Conservation (phyloP, 1,139 yeast genomes). For the Saccharomycopsis hybrid region DNA sequence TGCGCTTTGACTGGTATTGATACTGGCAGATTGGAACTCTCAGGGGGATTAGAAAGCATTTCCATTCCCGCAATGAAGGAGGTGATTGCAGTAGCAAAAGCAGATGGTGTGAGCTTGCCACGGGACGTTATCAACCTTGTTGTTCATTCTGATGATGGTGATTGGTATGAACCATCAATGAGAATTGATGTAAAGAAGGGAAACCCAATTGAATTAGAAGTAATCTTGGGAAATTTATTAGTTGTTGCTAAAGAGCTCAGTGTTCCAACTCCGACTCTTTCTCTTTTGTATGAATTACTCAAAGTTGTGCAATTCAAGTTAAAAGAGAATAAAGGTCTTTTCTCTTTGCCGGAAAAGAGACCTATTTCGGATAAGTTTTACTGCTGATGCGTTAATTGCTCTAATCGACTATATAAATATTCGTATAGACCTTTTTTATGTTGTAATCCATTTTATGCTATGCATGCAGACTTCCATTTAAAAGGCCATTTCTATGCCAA, state of each 20-base stretch:
- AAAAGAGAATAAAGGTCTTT: constrained; percentile 35
- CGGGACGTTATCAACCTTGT: constrained; percentile 32
- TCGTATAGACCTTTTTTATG: no score
- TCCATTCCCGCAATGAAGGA: constrained; percentile 48
- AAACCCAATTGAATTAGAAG: constrained; percentile 49
- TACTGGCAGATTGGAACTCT: constrained; percentile 36
- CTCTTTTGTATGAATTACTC: constrained; percentile 34
- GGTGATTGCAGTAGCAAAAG: constrained; percentile 42
- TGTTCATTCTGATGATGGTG: constrained; percentile 47
- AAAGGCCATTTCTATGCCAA: no score
- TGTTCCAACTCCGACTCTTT: constrained; percentile 40
- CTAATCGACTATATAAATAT: no score
- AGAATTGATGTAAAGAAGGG: constrained; percentile 45
- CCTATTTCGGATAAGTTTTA: constrained; percentile 20
- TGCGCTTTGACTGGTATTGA: constrained; percentile 40
- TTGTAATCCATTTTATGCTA: no score
- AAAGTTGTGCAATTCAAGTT: constrained; percentile 37
- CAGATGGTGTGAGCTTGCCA: constrained; percentile 45
- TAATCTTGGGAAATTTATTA: constrained; percentile 48
- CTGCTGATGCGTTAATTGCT: no score
- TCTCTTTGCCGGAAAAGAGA: constrained; percentile 27
- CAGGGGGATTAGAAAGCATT: constrained; percentile 39
- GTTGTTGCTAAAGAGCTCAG: constrained; percentile 38
- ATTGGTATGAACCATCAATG: constrained; percentile 52
- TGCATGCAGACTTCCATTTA: no score